A percentile compares a stretch with the other conserved stretches of the same genome.
These are phyloP conservation scores for Schoenoplectus triqueter DNA, from an alignment of 202 grass and related monocot genomes.

Conservation along the genomic window DNA sequence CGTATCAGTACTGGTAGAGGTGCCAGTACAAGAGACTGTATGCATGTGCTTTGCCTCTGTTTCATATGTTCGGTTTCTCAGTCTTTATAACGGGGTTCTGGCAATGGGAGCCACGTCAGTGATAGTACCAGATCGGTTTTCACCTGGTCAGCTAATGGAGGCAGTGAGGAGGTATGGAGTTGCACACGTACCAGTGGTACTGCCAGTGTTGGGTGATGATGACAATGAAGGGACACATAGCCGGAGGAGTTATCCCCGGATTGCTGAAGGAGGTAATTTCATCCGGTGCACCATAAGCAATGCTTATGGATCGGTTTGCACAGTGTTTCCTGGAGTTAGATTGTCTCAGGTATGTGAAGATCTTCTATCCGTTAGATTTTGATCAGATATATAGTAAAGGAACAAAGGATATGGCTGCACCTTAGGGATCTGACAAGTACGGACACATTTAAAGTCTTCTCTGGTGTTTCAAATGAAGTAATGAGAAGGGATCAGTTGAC, in stretches of 20 bases:
- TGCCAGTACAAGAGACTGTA: slow-evolving; percentile 32
- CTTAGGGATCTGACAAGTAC: neutral
- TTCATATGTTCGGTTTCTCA: slow-evolving; percentile 60
- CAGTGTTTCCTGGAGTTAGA: slow-evolving; percentile 35
- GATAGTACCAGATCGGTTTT: slow-evolving; percentile 38
- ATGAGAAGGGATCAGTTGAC: too few relatives aligned
- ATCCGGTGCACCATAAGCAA: slow-evolving; percentile 42
- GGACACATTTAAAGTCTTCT: neutral
- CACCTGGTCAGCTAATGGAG: slow-evolving; percentile 31
- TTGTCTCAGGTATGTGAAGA: slow-evolving; percentile 40
- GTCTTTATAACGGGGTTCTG: slow-evolving; percentile 44
- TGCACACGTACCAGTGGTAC: slow-evolving; percentile 46
- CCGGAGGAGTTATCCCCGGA: neutral
- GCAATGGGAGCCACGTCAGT: slow-evolving; percentile 44
- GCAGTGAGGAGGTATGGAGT: slow-evolving; percentile 38
- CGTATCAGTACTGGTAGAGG: neutral
- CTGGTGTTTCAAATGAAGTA: neutral
- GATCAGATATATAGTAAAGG: neutral
- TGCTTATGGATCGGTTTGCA: slow-evolving; percentile 46
- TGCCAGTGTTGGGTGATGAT: slow-evolving; percentile 50
- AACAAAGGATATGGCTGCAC: neutral
- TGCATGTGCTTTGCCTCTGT: slow-evolving; percentile 55
- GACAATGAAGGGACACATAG: slow-evolving; percentile 13
- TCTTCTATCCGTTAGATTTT: slow-evolving; percentile 25
- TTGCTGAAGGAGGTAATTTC: slow-evolving; percentile 46